Evolutionary conservation across 352 stramenopile genomes (phyloP).

Genomic region (Synura sp.): DNA sequence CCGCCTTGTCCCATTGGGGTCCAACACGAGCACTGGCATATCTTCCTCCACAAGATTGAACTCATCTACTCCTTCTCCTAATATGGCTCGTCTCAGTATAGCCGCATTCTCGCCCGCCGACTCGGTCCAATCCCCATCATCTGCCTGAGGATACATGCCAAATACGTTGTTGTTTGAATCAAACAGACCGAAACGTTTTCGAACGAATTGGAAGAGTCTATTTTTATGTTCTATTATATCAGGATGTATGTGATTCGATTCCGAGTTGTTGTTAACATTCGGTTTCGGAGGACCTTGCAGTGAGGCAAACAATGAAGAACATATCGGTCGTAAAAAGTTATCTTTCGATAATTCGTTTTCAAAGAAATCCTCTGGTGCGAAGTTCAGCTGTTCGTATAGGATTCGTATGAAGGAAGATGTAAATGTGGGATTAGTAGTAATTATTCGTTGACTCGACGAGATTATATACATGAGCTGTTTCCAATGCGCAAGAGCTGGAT

Average conservation of each 20-base stretch:
- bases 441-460: background rate
- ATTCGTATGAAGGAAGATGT: background rate
- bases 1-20: background rate
- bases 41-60: background rate
- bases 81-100: background rate
- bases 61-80: background rate
- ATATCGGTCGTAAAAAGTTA: background rate
- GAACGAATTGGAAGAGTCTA: background rate
- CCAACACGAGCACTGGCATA: background rate
- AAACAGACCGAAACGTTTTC: background rate
- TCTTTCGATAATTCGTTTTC: background rate
- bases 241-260: too few relatives aligned
- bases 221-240: too few relatives aligned
- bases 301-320: background rate
- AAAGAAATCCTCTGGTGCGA: slow-evolving; percentile 1
- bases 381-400: slow-evolving; percentile 4
- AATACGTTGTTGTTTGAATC: too few relatives aligned
- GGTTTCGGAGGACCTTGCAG: background rate
- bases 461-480: slow-evolving; percentile 60
- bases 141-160: background rate
- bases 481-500: slow-evolving; percentile 85
- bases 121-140: background rate
- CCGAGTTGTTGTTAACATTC: background rate
- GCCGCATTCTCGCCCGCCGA: background rate
- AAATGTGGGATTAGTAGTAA: background rate